phyloP scores from a whole-genome alignment of 2,329 filamentous ascomycete species.

The Metarhizium guizhouense region DNA sequence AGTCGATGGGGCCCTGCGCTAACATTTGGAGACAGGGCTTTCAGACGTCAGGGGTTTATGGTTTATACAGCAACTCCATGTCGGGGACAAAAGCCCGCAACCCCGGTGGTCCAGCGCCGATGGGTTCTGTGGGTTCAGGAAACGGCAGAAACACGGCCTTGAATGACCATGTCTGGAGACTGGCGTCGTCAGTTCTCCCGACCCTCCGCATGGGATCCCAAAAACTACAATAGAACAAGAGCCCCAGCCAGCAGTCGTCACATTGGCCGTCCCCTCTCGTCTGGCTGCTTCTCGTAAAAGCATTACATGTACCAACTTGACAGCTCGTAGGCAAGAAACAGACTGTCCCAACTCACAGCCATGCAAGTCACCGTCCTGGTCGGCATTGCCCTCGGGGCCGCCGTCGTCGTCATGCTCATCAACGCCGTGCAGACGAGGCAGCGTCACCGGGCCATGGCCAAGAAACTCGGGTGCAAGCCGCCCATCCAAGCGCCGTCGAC shows the following conservation, averaged over 20 bases:
- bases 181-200: neutral
- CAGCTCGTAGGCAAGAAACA: neutral
- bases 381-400: conserved; percentile 2
- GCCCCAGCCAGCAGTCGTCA: too few relatives aligned
- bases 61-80: too few relatives aligned
- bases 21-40: too few relatives aligned
- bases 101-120: neutral
- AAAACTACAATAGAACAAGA: neutral
- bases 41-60: too few relatives aligned
- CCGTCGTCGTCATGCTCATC: conserved; percentile 7
- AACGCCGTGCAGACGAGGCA: conserved; percentile 3
- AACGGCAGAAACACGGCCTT: neutral
- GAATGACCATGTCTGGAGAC: neutral
- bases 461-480: conserved; percentile 12
- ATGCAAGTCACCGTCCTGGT: neutral
- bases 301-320: too few relatives aligned
- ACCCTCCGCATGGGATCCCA: neutral
- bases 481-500: conserved; percentile 2
- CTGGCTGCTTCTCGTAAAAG: too few relatives aligned
- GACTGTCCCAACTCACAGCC: neutral
- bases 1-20: too few relatives aligned
- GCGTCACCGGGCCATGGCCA: conserved; percentile 7
- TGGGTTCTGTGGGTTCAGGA: neutral
- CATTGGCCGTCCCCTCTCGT: too few relatives aligned
- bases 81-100: too few relatives aligned